Evolutionary conservation across 352 stramenopile genomes (phyloP), one percentile per base, ranked within the genome.

Genomic region (Phytophthora pini): DNA sequence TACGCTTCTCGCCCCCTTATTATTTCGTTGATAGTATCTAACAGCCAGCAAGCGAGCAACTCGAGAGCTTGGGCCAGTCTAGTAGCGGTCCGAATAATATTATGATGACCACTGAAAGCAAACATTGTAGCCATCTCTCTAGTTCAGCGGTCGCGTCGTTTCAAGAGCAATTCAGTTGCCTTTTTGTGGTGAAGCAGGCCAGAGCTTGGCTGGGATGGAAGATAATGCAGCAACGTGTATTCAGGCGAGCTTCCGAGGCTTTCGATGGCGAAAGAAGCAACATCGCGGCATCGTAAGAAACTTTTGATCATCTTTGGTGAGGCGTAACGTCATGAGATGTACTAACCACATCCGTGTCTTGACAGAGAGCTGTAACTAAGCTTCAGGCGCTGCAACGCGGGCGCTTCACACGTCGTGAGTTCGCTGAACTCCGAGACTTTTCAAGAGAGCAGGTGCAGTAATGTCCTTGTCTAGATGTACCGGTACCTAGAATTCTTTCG

Each of bases 311-410:
- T 15, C 24, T 48, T 36, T 17, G 31, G 22, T 15, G 40, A 56
- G 46, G n/a, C 40, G 46, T 54, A 48, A 36, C 48, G 48, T 32
- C 53, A 26, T 7, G 3, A 26, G 12, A 31, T 61, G 17, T 4
- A 55, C 57, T 65, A 22, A 61, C 4, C n/a, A 3, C 32, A 36
- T 38, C 29, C 58, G 34, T 39, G 40, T 17, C 22, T 65, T 49
- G 29, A 34, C 56, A 92, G 82, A 66, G 40, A 43, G 79, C 65
- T n/a, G 61, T 92, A 46, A 87, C 73, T 3, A 73, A 62, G 40
- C 59, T 92, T 7, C 82, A 91, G 56, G 80, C 84, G 13, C 59
- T 70, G 12, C 82, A 90, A 63, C 79, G 80, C n/a, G 82, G 76
- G 1, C 77, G 79, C 7, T 87, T 77, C 59, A 81, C 82, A 22